These are phyloP conservation scores for Prunus mira DNA, from an alignment of 306 rosid genomes.

Conservation along the genomic window DNA sequence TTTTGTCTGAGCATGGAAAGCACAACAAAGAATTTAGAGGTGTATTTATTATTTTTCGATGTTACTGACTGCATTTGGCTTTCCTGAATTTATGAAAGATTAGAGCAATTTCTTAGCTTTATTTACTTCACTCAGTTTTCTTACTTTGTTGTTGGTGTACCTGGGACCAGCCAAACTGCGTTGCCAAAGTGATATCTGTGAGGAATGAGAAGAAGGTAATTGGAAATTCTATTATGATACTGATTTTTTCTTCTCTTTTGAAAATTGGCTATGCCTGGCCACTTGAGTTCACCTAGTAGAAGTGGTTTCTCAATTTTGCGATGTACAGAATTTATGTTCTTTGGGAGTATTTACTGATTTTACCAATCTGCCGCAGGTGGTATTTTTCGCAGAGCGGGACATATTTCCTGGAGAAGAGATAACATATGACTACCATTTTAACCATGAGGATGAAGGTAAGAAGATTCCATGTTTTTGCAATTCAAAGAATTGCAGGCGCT, in stretches of 20 bases:
- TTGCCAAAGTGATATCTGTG: conserved; percentile 58
- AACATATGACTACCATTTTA: conserved; percentile 67
- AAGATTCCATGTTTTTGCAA: conserved; percentile 67
- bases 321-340: neutral
- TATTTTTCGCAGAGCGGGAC: conserved; percentile 67
- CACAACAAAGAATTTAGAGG: too few species aligned
- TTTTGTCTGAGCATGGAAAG: too few species aligned
- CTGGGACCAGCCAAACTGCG: conserved; percentile 62
- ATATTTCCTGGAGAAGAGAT: conserved; percentile 74
- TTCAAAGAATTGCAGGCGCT: conserved; percentile 69
- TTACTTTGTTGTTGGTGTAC: conserved; percentile 11
- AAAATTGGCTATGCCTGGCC: neutral
- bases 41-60: too few species aligned
- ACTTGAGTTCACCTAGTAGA: too few species aligned
- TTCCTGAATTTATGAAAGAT: neutral
- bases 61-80: neutral
- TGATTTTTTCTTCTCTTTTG: neutral
- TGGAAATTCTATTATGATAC: neutral
- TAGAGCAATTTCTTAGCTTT: neutral
- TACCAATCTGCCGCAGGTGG: conserved; percentile 46
- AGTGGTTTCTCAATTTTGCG: too few species aligned
- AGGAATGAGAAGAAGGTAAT: conserved; percentile 66
- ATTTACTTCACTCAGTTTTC: neutral
- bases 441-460: conserved; percentile 73
- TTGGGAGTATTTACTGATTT: neutral